Evolutionary conservation across 208 protist species (phyloP).

Genomic region (Leishmania guyanensis): DNA sequence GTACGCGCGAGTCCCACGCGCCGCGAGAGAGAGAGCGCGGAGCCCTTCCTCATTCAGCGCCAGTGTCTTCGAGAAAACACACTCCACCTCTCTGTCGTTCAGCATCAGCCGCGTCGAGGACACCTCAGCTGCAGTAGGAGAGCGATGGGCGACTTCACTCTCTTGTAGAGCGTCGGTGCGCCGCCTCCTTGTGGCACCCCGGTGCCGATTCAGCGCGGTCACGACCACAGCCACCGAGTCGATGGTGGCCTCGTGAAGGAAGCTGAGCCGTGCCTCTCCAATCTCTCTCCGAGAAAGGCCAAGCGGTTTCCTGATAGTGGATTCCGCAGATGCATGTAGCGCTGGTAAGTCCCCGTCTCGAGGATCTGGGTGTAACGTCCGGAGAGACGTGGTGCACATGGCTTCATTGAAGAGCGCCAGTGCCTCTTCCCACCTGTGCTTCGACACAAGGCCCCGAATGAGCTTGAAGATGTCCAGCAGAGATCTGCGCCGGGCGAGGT

Average conservation of each 20-base stretch:
- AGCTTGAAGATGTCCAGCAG: slow-evolving; percentile 57
- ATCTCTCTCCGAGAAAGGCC: slow-evolving; percentile 40
- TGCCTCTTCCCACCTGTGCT: slow-evolving; percentile 41
- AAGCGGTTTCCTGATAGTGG: neutral
- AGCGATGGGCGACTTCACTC: neutral
- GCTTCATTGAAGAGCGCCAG: slow-evolving; percentile 41
- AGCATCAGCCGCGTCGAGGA: slow-evolving; percentile 14
- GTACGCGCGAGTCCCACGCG: neutral
- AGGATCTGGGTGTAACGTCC: neutral
- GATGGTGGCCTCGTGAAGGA: slow-evolving; percentile 37
- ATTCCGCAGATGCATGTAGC: neutral
- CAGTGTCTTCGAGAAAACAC: slow-evolving; percentile 53
- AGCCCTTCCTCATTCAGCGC: neutral
- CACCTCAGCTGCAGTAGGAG: neutral
- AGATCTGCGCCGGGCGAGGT: slow-evolving; percentile 22
- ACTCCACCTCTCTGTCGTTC: slow-evolving; percentile 58
- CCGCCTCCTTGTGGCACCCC: neutral
- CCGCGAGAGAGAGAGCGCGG: neutral
- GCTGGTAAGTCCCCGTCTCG: neutral
- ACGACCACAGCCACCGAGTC: slow-evolving; percentile 33
- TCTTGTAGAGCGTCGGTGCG: neutral
- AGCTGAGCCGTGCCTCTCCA: slow-evolving; percentile 36
- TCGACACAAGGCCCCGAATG: slow-evolving; percentile 54
- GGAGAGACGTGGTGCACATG: slow-evolving; percentile 7
- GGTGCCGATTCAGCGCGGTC: slow-evolving; percentile 28